Percentiles rank a stretch among this genome's conserved stretches.
Evolutionary conservation across 768 basidiomycete genomes (phyloP).

Genomic region (Mrakia blollopis): DNA sequence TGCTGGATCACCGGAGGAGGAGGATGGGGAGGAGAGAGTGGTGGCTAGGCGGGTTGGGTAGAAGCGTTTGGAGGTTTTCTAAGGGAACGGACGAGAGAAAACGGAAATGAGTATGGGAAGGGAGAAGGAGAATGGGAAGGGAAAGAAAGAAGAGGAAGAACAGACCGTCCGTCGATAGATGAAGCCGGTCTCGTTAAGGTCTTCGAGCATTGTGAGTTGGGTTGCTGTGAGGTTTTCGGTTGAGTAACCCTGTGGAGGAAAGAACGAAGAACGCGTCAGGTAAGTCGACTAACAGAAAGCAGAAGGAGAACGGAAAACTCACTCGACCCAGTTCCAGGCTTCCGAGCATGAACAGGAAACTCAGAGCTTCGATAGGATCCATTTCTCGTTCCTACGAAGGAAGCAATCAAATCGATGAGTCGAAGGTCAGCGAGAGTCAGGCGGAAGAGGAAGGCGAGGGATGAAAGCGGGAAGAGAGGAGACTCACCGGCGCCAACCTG

Average conservation of each 20-base stretch:
- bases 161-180: constrained; percentile 75
- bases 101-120: background rate
- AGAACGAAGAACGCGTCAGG: background rate
- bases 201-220: constrained; percentile 80
- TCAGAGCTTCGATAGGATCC: constrained; percentile 88
- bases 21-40: constrained; percentile 85
- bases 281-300: background rate
- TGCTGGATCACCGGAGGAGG: background rate
- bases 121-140: background rate
- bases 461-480: background rate
- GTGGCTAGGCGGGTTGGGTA: constrained; percentile 92
- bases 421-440: background rate
- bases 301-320: constrained; percentile 37
- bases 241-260: constrained; percentile 70
- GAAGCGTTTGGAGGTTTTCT: constrained; percentile 72
- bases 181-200: constrained; percentile 89
- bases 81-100: background rate
- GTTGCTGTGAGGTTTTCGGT: constrained; percentile 71
- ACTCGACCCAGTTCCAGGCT: constrained; percentile 92
- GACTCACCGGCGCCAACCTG: constrained; percentile 68
- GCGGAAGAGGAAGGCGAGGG: constrained; percentile 1
- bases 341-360: constrained; percentile 93
- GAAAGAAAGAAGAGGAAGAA: constrained; percentile 31
- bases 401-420: background rate
- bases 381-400: constrained; percentile 62